Percentiles rank a stretch among this genome's conserved stretches.
Evolutionary conservation across 2,329 filamentous ascomycete species (phyloP).

Genomic region (Alternaria arborescens): DNA sequence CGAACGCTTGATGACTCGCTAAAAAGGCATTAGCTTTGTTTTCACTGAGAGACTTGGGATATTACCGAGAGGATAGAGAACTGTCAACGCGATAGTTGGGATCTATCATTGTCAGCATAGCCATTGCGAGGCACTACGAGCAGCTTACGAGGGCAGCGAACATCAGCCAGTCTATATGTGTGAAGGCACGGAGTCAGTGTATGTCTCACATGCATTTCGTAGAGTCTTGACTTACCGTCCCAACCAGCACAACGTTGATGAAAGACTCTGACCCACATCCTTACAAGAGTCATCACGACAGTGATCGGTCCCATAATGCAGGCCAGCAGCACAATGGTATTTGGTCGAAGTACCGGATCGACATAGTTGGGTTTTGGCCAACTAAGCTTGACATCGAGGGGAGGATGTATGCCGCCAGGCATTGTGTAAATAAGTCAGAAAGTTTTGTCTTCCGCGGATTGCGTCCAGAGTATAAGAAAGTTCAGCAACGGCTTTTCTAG

Average conservation of each 20-base stretch:
- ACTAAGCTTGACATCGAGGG: conserved; percentile 31
- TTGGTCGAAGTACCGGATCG: conserved; percentile 32
- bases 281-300: conserved; percentile 30
- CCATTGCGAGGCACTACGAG: not conserved
- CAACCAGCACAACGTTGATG: conserved; percentile 36
- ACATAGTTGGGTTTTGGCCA: conserved; percentile 40
- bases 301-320: conserved; percentile 36
- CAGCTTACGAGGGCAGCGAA: conserved; percentile 34
- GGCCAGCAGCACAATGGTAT: conserved; percentile 28
- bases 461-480: not conserved
- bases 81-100: conserved; percentile 29
- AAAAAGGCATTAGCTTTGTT: conserved; percentile 15
- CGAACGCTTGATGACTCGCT: conserved; percentile 31
- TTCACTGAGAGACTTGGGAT: not conserved
- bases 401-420: conserved; percentile 42
- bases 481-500: conserved; percentile 4
- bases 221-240: conserved; percentile 18
- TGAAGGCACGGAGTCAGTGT: not conserved
- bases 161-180: conserved; percentile 36
- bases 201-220: not conserved
- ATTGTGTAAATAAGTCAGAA: conserved; percentile 23
- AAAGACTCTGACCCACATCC: conserved; percentile 41
- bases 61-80: conserved; percentile 32
- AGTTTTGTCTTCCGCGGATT: not conserved
- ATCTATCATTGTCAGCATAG: conserved; percentile 25